These are phyloP conservation scores for Protoeuglena noctilucae DNA, from an alignment of 139 green algal species.

Conservation along the genomic window DNA sequence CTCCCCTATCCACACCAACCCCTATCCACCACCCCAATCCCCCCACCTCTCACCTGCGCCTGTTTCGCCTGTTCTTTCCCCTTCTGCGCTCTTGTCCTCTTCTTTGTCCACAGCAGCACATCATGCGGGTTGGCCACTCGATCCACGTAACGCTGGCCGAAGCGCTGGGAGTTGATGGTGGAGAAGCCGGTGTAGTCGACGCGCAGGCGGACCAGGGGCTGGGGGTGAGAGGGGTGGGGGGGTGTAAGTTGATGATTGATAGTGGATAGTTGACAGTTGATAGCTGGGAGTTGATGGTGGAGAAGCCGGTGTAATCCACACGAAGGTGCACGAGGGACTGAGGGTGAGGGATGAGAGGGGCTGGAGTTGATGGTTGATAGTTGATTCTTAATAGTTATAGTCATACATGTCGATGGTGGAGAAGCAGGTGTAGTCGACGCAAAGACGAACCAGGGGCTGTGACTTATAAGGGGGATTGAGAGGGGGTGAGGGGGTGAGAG, in stretches of 20 bases:
- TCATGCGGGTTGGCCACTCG: conserved; percentile 93
- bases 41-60: conserved; percentile 1
- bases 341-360: not conserved
- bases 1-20: not conserved
- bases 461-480: too few relatives aligned
- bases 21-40: conserved; percentile 7
- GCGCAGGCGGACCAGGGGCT: conserved; percentile 12
- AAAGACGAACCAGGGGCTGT: too few relatives aligned
- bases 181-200: conserved; percentile 92
- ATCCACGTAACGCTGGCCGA: conserved; percentile 87
- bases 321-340: conserved; percentile 9
- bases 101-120: conserved; percentile 82
- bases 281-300: conserved; percentile 83
- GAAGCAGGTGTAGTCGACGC: conserved; percentile 92
- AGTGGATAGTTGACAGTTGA: too few relatives aligned
- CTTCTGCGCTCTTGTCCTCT: conserved; percentile 3
- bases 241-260: not conserved
- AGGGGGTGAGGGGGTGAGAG: too few relatives aligned
- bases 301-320: conserved; percentile 94
- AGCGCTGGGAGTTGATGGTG: conserved; percentile 87
- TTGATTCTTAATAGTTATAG: too few relatives aligned
- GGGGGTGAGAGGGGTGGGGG: not conserved
- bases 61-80: conserved; percentile 1
- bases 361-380: too few relatives aligned
- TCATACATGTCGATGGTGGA: conserved; percentile 84